These are phyloP conservation scores for Cyclotella atomus DNA, from an alignment of 108 stramenopile genomes.

Conservation along the genomic window DNA sequence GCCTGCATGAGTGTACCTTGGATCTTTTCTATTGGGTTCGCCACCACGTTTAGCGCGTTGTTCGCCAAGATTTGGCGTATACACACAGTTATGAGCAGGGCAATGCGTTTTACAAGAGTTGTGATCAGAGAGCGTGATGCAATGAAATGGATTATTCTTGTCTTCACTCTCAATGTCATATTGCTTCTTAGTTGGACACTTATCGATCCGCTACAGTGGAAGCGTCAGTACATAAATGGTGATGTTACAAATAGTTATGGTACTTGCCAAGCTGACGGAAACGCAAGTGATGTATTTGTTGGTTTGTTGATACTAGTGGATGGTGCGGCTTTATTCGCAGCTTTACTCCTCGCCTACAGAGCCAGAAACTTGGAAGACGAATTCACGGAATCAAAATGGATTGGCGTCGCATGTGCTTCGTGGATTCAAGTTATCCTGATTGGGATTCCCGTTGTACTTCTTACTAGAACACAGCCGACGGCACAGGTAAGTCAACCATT, in stretches of 20 bases:
- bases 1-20: conserved; percentile 45
- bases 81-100: conserved; percentile 2
- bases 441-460: background rate
- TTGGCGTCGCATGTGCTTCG: background rate
- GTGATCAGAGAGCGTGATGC: background rate
- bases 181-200: conserved; percentile 6
- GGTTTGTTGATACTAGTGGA: background rate
- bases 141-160: background rate
- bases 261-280: background rate
- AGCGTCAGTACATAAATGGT: conserved; percentile 1
- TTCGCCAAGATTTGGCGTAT: conserved; percentile 48
- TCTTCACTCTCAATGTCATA: background rate
- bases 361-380: conserved; percentile 1
- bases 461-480: background rate
- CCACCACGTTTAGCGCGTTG: conserved; percentile 35
- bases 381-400: background rate
- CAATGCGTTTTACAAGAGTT: background rate
- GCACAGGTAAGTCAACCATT: background rate
- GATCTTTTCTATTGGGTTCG: conserved; percentile 39
- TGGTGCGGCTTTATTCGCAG: conserved; percentile 1
- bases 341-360: background rate
- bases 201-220: background rate
- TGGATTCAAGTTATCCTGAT: background rate
- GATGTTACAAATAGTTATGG: conserved; percentile 1
- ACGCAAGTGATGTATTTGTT: background rate